Evolutionary conservation across 2,329 filamentous ascomycete genomes (phyloP).

Genomic region (Aspergillus arachidicola): DNA sequence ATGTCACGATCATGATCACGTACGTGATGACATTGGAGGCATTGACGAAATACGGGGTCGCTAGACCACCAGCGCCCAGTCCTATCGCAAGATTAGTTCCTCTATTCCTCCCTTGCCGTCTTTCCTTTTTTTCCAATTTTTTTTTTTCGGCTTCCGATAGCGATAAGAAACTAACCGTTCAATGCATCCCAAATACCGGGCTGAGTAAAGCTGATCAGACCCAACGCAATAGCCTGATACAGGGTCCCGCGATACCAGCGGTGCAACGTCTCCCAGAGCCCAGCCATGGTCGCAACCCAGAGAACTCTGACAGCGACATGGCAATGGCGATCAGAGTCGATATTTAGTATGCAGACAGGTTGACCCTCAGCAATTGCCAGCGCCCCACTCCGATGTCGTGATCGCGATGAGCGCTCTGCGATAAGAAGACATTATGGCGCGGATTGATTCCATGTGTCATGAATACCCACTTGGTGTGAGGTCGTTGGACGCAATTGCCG

Average conservation of each 20-base stretch:
- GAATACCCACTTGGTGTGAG: neutral
- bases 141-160: neutral
- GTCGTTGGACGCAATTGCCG: neutral
- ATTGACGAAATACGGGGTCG: slow-evolving; percentile 36
- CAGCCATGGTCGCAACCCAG: neutral
- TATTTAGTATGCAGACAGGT: neutral
- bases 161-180: neutral
- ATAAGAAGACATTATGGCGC: neutral
- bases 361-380: neutral
- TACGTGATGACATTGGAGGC: slow-evolving; percentile 48
- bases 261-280: neutral
- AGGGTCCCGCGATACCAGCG: slow-evolving; percentile 8
- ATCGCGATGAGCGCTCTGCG: neutral
- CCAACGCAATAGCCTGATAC: slow-evolving; percentile 2
- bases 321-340: neutral
- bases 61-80: neutral
- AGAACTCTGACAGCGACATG: neutral
- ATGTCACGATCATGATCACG: slow-evolving; percentile 52
- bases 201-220: slow-evolving; percentile 5
- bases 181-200: slow-evolving; percentile 6
- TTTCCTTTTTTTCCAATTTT: neutral
- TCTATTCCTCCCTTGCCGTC: neutral
- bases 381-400: slow-evolving; percentile 1
- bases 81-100: neutral
- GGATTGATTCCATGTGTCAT: neutral